Base-by-base conservation (phyloP, 2,329 filamentous ascomycete species). In the Monosporascus ibericus region DNA sequence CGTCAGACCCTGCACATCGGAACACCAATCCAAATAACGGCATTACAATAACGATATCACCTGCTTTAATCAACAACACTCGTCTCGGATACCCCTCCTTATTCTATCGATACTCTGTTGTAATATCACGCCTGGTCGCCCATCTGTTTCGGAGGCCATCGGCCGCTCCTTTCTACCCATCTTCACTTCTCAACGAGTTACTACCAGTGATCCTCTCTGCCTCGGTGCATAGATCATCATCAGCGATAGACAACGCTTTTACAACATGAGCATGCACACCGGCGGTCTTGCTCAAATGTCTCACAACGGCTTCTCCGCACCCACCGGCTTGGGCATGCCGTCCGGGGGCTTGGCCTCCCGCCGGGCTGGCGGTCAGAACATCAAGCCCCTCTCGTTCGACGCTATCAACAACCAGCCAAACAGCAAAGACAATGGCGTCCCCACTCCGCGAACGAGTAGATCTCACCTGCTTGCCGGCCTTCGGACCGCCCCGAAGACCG, bases 201-300 rank as follows among this genome's bases (percentile, higher is more conserved):
- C 44, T 48, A 39, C 17, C 44, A 38, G 34, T 52, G 44, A 20
- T 48, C 22, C 30, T 47, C 25, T 36, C 48, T 50, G 47, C 27
- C 50, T 27, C 30, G 46, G 30, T 44, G 55, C 55, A 52, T 37
- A 54, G 56, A 60, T 60, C 30, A 50, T 53, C 58, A 55, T 48
- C 52, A 53, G 58, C 54, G 55, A 58, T 58, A 55, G 48, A 55
- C 57, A 30, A 52, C 36, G 54, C n/a, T 27, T 50, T 52, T 55
- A 51, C 63, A 67, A 25, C 22, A 46, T 74, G 76, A 79, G 75
- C 72, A 63, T 95, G 87, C 88, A 96, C 92, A 86, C 92, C 84
- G 92, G 92, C 82, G 90, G 91, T 94, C 90, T 96, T 79, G 87
- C 91, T 94, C 91, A 95, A 82, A 97, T 97, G 92, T 89, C 90